These are phyloP conservation scores for Ustilago trichophora DNA, from an alignment of 1,284 basidiomycete genomes.

Conservation along the genomic window DNA sequence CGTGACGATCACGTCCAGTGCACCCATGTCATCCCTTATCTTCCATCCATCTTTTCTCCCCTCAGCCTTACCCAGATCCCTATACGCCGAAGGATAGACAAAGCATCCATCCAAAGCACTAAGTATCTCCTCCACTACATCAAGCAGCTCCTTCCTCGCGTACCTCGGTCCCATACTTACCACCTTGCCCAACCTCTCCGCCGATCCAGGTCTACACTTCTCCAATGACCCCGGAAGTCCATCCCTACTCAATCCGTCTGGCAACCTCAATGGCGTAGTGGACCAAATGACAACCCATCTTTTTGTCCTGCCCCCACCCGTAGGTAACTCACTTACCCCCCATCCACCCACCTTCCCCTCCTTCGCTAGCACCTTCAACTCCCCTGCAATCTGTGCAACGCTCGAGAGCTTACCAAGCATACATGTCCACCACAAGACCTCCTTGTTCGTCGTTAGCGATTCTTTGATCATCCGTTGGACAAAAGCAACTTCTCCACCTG, in stretches of 20 bases:
- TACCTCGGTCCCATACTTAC: slow-evolving; percentile 7
- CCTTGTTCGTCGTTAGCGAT: slow-evolving; percentile 71
- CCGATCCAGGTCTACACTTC: slow-evolving; percentile 5
- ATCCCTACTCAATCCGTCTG: slow-evolving; percentile 3
- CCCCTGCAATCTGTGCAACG: slow-evolving; percentile 73
- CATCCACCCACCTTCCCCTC: slow-evolving; percentile 74
- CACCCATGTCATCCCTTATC: background rate
- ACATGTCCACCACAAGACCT: slow-evolving; percentile 80
- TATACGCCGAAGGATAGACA: slow-evolving; percentile 1
- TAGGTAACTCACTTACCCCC: slow-evolving; percentile 80
- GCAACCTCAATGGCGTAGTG: slow-evolving; percentile 2
- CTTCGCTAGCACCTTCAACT: slow-evolving; percentile 69
- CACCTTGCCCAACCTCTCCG: slow-evolving; percentile 3
- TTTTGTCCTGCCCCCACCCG: slow-evolving; percentile 77
- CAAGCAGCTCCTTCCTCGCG: slow-evolving; percentile 18
- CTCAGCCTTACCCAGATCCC: too few species aligned
- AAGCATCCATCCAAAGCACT: slow-evolving; percentile 17
- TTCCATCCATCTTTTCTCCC: too few species aligned
- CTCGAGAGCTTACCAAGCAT: slow-evolving; percentile 87
- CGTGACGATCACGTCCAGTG: slow-evolving; percentile 9
- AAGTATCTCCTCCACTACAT: background rate
- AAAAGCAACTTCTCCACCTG: slow-evolving; percentile 84
- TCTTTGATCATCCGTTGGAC: slow-evolving; percentile 81
- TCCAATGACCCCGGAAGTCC: slow-evolving; percentile 2
- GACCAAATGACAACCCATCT: slow-evolving; percentile 88